Percentiles rank a stretch among this genome's conserved stretches.
phyloP scores from a whole-genome alignment of 2,329 filamentous ascomycete species.

The Erysiphe pisi region DNA sequence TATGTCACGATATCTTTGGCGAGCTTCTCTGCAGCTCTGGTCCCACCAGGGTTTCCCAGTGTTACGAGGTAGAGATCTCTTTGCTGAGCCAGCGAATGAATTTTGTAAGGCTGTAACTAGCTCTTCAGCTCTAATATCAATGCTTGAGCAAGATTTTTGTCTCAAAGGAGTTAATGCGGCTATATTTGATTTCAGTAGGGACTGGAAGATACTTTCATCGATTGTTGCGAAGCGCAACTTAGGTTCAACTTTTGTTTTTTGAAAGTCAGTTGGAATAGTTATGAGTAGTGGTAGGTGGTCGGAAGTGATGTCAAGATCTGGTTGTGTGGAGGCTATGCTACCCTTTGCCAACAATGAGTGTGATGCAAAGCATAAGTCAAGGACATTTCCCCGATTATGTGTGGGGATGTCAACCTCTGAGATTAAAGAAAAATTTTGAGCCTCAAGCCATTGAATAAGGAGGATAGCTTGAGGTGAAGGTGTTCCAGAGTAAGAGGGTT shows the following conservation, averaged over 20 bases:
- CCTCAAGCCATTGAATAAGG: background rate
- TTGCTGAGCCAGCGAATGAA: slow-evolving; percentile 3
- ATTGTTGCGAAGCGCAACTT: slow-evolving; percentile 1
- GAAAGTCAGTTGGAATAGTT: background rate
- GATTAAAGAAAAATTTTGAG: background rate
- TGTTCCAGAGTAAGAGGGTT: background rate
- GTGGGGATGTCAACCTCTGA: slow-evolving; percentile 15
- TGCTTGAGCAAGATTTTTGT: background rate
- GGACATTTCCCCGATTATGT: slow-evolving; percentile 23
- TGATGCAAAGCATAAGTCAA: slow-evolving; percentile 18
- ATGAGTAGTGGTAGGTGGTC: slow-evolving; percentile 6
- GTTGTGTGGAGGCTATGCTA: background rate
- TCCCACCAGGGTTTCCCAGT: slow-evolving; percentile 11
- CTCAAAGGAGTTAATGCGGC: background rate
- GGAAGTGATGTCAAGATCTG: background rate
- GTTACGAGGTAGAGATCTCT: background rate
- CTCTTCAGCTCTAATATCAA: slow-evolving; percentile 22
- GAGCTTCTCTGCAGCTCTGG: slow-evolving; percentile 21
- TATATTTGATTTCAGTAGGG: background rate
- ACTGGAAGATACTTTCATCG: background rate
- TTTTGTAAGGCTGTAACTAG: background rate
- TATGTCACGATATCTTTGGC: background rate
- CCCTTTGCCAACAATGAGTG: background rate
- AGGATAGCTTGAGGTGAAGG: background rate
- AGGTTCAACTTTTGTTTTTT: background rate